Conservation (phyloP, 441 rosid genomes). For the Pelargonium cotyledonis region DNA sequence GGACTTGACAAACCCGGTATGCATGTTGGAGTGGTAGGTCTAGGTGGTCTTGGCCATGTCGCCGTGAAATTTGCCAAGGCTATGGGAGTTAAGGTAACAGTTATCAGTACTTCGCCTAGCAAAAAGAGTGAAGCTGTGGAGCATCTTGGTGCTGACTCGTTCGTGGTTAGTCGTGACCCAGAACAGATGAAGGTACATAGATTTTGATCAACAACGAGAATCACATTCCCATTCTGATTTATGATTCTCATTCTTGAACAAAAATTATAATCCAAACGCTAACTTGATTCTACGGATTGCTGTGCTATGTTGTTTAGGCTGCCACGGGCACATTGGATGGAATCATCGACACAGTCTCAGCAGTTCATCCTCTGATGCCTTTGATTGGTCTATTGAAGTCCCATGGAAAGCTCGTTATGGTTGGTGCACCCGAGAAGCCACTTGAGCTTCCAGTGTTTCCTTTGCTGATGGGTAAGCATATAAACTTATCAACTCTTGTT, state of each 20-base stretch:
- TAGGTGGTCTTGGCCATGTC: conserved; percentile 58
- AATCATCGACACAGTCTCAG: conserved; percentile 64
- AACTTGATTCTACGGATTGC: too few species aligned
- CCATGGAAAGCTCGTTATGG: conserved; percentile 49
- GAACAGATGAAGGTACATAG: conserved; percentile 36
- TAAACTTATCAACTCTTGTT: background rate
- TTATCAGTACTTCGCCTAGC: conserved; percentile 39
- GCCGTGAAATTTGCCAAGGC: conserved; percentile 51
- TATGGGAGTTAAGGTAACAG: conserved; percentile 47
- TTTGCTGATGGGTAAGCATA: conserved; percentile 33
- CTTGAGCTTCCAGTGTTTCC: conserved; percentile 44
- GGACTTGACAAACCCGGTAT: conserved; percentile 45
- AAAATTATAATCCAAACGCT: too few species aligned
- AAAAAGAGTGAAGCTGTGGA: conserved; percentile 48
- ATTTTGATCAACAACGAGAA: too few species aligned
- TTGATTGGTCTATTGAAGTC: conserved; percentile 42
- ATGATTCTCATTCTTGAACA: too few species aligned
- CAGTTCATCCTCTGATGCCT: conserved; percentile 39
- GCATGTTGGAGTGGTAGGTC: conserved; percentile 52
- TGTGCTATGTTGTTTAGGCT: conserved; percentile 19
- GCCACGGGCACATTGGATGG: conserved; percentile 58
- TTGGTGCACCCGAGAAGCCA: conserved; percentile 47
- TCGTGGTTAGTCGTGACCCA: conserved; percentile 35
- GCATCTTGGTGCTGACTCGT: conserved; percentile 38
- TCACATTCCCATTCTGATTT: too few species aligned